Conservation (phyloP, 768 basidiomycete genomes). For the Lactifluus subvellereus region DNA sequence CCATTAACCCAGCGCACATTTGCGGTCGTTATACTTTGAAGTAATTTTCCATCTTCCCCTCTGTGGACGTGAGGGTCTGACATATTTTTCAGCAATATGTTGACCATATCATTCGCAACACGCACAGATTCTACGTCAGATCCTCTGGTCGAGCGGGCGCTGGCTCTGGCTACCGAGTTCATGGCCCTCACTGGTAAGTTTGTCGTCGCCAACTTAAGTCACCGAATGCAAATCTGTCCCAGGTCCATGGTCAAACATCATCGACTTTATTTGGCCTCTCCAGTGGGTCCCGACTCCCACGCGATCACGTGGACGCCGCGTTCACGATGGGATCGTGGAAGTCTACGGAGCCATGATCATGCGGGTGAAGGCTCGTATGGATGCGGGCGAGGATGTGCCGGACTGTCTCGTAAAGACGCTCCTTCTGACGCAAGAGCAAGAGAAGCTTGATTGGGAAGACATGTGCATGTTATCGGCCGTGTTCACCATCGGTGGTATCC, state of each 20-base stretch:
- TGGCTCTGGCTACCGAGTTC: conserved; percentile 40
- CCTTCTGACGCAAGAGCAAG: conserved; percentile 29
- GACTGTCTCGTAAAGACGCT: conserved; percentile 35
- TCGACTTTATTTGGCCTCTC: conserved; percentile 41
- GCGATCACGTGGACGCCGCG: conserved; percentile 35
- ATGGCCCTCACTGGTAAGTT: conserved; percentile 33
- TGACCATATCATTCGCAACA: conserved; percentile 40
- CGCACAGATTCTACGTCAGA: conserved; percentile 38
- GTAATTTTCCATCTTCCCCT: conserved; percentile 3
- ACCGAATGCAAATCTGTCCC: neutral
- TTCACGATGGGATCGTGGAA: conserved; percentile 33
- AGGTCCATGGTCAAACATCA: conserved; percentile 41
- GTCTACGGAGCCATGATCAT: conserved; percentile 33
- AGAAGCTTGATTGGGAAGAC: conserved; percentile 32
- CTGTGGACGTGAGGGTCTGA: neutral
- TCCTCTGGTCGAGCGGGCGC: conserved; percentile 34
- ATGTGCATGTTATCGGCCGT: conserved; percentile 33
- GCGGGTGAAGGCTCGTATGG: conserved; percentile 30
- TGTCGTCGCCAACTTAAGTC: neutral
- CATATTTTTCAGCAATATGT: conserved; percentile 38
- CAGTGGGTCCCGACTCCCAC: conserved; percentile 38
- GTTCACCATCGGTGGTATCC: conserved; percentile 34
- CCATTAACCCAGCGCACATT: conserved; percentile 38
- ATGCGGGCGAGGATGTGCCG: conserved; percentile 31
- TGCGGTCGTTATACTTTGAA: conserved; percentile 35